Conservation (phyloP, 208 protist genomes). For the Trypanosoma congolense region DNA sequence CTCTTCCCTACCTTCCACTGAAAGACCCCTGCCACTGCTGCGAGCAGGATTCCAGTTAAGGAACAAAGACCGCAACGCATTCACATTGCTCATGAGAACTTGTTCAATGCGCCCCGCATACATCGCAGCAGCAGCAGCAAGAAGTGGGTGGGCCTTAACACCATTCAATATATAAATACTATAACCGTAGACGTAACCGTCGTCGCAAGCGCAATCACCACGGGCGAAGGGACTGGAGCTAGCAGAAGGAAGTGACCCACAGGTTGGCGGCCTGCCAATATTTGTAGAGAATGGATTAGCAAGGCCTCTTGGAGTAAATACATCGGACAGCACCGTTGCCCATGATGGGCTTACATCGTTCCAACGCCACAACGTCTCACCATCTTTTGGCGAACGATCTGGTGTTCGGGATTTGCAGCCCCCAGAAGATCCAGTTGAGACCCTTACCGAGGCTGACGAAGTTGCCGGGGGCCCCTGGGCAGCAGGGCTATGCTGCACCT, state of each 20-base stretch:
- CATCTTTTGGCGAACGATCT: constrained; percentile 1
- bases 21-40: neutral
- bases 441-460: neutral
- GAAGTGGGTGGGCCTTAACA: constrained; percentile 41
- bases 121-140: constrained; percentile 35
- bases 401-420: neutral
- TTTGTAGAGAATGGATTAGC: constrained; percentile 36
- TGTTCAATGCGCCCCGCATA: constrained; percentile 32
- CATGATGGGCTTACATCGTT: constrained; percentile 28
- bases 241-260: neutral
- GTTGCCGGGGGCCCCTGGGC: neutral
- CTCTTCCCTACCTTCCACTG: constrained; percentile 13
- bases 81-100: constrained; percentile 27
- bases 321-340: constrained; percentile 37
- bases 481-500: constrained; percentile 37
- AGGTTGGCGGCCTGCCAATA: constrained; percentile 15
- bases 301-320: constrained; percentile 72
- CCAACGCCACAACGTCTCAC: constrained; percentile 3
- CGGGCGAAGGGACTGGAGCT: neutral
- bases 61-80: constrained; percentile 44
- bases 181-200: constrained; percentile 37
- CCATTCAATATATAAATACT: constrained; percentile 73
- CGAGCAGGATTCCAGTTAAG: constrained; percentile 19
- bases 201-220: neutral
- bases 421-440: neutral